Percentiles rank a stretch among this genome's conserved stretches.
phyloP scores from a whole-genome alignment of 208 protist species.

The Trypanosoma theileri region DNA sequence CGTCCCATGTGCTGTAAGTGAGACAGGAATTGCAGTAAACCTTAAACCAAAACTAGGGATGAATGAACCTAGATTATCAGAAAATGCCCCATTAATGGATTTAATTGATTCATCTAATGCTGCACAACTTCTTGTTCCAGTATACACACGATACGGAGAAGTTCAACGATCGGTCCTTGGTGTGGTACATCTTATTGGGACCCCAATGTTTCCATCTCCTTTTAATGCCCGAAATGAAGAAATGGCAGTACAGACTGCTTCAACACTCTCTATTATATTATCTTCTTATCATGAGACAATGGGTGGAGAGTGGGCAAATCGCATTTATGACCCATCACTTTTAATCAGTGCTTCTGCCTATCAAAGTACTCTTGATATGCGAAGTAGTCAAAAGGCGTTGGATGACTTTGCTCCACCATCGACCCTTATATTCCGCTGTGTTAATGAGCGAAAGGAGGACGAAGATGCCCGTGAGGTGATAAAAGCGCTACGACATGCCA shows the following conservation, averaged over 20 bases:
- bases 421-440: constrained; percentile 71
- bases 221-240: constrained; percentile 85
- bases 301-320: constrained; percentile 85
- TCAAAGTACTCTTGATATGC: constrained; percentile 65
- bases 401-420: constrained; percentile 76
- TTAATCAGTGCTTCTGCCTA: constrained; percentile 64
- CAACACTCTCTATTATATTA: constrained; percentile 71
- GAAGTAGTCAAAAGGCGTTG: constrained; percentile 66
- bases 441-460: constrained; percentile 51
- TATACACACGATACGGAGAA: constrained; percentile 62
- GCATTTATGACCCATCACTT: constrained; percentile 72
- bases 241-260: constrained; percentile 61
- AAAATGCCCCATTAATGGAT: constrained; percentile 59
- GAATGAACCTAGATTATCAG: constrained; percentile 26
- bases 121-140: constrained; percentile 79
- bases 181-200: constrained; percentile 83
- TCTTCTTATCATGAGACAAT: constrained; percentile 84
- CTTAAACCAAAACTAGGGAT: constrained; percentile 46
- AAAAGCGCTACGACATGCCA: constrained; percentile 55
- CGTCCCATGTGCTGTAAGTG: constrained; percentile 66
- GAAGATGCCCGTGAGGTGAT: constrained; percentile 63
- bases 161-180: constrained; percentile 42
- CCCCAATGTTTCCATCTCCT: constrained; percentile 66
- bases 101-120: constrained; percentile 70
- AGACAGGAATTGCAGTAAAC: constrained; percentile 81